Evolutionary conservation across 2,329 filamentous ascomycete species (phyloP).

Genomic region (Colletotrichum sp.): DNA sequence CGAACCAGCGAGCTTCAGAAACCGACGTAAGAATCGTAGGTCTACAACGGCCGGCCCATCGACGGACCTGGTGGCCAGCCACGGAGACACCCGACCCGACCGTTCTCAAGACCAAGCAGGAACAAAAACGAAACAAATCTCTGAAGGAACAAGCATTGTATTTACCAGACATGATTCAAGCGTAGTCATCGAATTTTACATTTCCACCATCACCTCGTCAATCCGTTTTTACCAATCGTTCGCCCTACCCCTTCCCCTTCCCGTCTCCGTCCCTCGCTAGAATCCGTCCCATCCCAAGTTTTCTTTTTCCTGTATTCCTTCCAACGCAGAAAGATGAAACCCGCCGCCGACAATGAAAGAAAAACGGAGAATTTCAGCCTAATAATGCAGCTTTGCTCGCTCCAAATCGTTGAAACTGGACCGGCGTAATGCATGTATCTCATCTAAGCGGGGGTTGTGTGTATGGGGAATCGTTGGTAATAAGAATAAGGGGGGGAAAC

Average conservation of each 20-base stretch:
- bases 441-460: constrained; percentile 7
- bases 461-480: constrained; percentile 16
- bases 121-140: background rate
- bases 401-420: constrained; percentile 5
- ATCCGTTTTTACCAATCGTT: background rate
- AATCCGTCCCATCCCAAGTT: background rate
- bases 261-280: background rate
- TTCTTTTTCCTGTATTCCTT: background rate
- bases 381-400: constrained; percentile 1
- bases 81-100: background rate
- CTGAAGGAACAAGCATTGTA: background rate
- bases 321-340: background rate
- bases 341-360: background rate
- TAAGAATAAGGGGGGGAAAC: constrained; percentile 1
- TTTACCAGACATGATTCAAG: constrained; percentile 5
- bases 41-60: background rate
- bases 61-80: background rate
- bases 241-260: background rate
- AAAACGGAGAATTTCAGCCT: background rate
- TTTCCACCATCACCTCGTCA: constrained; percentile 9
- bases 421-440: background rate
- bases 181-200: constrained; percentile 1
- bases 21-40: background rate
- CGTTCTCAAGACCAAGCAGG: background rate
- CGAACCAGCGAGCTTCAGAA: background rate